Evolutionary conservation across 2,329 filamentous ascomycete species (phyloP).

Genomic region (Neonectria neomacrospora): DNA sequence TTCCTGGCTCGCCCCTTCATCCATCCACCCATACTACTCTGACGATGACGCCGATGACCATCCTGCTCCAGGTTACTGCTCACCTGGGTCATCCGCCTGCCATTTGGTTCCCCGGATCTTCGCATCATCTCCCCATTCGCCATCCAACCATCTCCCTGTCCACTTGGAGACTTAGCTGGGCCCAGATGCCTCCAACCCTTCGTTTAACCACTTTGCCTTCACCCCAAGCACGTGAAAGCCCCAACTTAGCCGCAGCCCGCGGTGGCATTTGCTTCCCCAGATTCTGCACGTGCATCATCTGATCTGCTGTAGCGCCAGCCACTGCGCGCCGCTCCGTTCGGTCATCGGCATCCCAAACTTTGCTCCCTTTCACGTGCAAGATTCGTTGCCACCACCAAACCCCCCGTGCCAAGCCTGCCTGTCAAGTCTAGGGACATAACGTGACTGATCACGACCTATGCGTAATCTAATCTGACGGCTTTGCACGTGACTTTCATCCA

Average conservation of each 20-base stretch:
- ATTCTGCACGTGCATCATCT: constrained; percentile 29
- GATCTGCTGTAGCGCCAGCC: constrained; percentile 13
- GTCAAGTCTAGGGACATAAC: background rate
- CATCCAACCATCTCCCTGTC: constrained; percentile 9
- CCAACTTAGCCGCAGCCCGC: constrained; percentile 23
- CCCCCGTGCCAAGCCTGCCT: background rate
- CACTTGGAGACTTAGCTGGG: constrained; percentile 7
- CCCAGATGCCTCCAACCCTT: constrained; percentile 7
- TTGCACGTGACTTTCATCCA: constrained; percentile 9
- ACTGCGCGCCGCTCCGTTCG: constrained; percentile 10
- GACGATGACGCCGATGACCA: constrained; percentile 21
- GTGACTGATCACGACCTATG: background rate
- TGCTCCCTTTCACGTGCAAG: constrained; percentile 19
- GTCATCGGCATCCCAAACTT: constrained; percentile 14
- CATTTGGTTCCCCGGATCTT: constrained; percentile 15
- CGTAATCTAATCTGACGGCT: background rate
- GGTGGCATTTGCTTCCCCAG: constrained; percentile 22
- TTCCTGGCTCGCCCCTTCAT: background rate
- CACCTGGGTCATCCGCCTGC: constrained; percentile 17
- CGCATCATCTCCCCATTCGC: constrained; percentile 6
- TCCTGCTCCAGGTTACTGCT: constrained; percentile 16
- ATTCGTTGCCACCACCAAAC: background rate
- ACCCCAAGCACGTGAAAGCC: constrained; percentile 25
- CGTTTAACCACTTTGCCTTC: background rate
- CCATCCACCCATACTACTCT: constrained; percentile 17